Percentiles rank a stretch among this genome's conserved stretches.
Conservation (phyloP, 768 basidiomycete genomes). For the Amanita rubescens region DNA sequence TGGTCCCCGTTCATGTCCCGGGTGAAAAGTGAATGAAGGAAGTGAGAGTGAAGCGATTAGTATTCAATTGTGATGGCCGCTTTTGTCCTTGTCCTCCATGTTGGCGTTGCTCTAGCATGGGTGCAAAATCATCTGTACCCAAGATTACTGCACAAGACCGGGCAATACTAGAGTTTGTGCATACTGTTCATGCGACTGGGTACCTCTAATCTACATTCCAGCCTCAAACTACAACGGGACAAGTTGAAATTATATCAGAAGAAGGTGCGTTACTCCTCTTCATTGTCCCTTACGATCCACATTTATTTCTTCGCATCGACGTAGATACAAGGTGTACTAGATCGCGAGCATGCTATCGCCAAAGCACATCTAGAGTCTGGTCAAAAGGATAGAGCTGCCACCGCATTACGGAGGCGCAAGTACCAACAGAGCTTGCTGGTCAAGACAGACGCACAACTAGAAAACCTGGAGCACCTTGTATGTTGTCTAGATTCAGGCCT, state of each 20-base stretch:
- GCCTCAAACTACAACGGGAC: slow-evolving; percentile 93
- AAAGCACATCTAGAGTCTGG: slow-evolving; percentile 73
- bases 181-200: slow-evolving; percentile 8
- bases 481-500: background rate
- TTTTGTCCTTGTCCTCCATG: background rate
- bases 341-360: slow-evolving; percentile 86
- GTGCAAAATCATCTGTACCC: slow-evolving; percentile 64
- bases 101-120: slow-evolving; percentile 36
- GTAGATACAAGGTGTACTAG: slow-evolving; percentile 81
- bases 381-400: slow-evolving; percentile 80
- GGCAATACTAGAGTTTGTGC: slow-evolving; percentile 87
- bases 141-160: slow-evolving; percentile 92
- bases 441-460: slow-evolving; percentile 88
- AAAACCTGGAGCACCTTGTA: slow-evolving; percentile 86
- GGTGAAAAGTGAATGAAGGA: background rate
- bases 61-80: background rate
- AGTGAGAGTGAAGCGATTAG: no score
- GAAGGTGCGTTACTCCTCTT: slow-evolving; percentile 46
- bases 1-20: background rate
- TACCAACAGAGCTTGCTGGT: slow-evolving; percentile 84
- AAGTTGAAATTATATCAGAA: slow-evolving; percentile 95
- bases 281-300: background rate
- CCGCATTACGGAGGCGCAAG: slow-evolving; percentile 85
- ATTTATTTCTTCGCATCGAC: background rate
- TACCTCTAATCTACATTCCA: slow-evolving; percentile 22